phyloP scores from a whole-genome alignment of 2,329 filamentous ascomycete species.

The Leptodontidium sp. region DNA sequence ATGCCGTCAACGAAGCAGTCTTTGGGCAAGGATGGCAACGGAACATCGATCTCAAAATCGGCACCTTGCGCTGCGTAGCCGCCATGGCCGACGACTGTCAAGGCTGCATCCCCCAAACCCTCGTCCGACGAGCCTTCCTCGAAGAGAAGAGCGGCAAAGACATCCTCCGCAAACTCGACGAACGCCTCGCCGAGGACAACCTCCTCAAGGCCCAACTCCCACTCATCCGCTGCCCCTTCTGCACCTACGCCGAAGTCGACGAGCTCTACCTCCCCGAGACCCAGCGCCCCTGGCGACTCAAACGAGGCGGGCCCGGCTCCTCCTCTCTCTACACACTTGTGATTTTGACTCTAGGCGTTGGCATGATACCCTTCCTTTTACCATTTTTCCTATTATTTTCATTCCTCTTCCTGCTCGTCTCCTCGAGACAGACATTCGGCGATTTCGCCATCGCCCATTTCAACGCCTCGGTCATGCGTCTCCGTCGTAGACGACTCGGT shows the following conservation, averaged over 20 bases:
- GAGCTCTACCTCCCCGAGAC: constrained; percentile 70
- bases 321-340: constrained; percentile 46
- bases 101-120: constrained; percentile 74
- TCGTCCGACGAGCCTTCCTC: constrained; percentile 77
- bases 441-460: constrained; percentile 57
- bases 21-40: constrained; percentile 93
- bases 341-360: constrained; percentile 60
- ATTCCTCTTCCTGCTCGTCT: constrained; percentile 54
- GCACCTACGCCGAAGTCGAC: constrained; percentile 89
- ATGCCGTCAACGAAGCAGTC: constrained; percentile 83
- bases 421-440: constrained; percentile 53
- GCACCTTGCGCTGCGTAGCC: constrained; percentile 85
- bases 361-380: constrained; percentile 64
- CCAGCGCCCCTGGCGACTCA: constrained; percentile 64
- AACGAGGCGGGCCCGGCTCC: constrained; percentile 52
- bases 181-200: constrained; percentile 78
- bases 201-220: constrained; percentile 77
- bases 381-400: constrained; percentile 59
- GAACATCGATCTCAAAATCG: constrained; percentile 75
- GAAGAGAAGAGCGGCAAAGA: constrained; percentile 75
- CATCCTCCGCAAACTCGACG: constrained; percentile 77
- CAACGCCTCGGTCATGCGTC: constrained; percentile 67
- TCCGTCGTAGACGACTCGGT: constrained; percentile 75
- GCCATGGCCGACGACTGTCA: constrained; percentile 74
- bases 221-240: constrained; percentile 88